phyloP scores from a whole-genome alignment of 768 basidiomycete genomes.

The Boletales sp. region DNA sequence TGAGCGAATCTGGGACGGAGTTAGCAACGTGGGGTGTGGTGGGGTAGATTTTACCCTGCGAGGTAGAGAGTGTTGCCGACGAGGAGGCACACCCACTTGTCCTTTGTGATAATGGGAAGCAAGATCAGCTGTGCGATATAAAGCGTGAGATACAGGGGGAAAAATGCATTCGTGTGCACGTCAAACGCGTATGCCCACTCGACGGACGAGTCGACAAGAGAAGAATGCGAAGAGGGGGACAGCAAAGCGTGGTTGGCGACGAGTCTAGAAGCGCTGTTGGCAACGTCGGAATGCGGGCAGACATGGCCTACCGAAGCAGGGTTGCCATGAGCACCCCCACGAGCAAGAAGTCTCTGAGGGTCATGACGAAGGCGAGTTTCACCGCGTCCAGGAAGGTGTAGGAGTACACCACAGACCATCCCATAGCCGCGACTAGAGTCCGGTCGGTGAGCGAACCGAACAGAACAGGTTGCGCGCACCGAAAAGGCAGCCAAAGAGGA shows the following conservation, averaged over 20 bases:
- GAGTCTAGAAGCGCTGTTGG: conserved; percentile 42
- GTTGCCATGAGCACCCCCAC: conserved; percentile 74
- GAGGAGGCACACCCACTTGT: conserved; percentile 93
- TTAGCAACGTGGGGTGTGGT: conserved; percentile 6
- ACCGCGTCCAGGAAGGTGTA: conserved; percentile 54
- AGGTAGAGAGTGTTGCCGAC: conserved; percentile 80
- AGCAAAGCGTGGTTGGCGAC: conserved; percentile 69
- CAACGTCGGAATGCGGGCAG: conserved; percentile 1
- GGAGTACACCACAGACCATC: conserved; percentile 85
- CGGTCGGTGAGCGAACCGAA: background rate
- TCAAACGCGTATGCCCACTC: conserved; percentile 97
- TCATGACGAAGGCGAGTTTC: conserved; percentile 72
- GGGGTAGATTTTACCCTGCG: conserved; percentile 55
- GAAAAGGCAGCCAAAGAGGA: conserved; percentile 74
- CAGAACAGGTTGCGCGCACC: conserved; percentile 38
- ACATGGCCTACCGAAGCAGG: conserved; percentile 56
- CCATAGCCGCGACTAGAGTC: conserved; percentile 66
- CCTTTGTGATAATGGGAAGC: conserved; percentile 74
- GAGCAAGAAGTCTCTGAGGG: conserved; percentile 84
- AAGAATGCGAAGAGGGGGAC: conserved; percentile 69
- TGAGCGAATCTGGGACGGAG: conserved; percentile 64
- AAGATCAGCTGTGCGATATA: conserved; percentile 88
- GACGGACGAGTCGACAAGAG: conserved; percentile 65
- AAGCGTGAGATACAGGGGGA: conserved; percentile 86
- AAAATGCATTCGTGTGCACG: conserved; percentile 95